A percentile compares a stretch with the other conserved stretches of the same genome.
Conservation (phyloP, 768 basidiomycete species). For the Nidula microcarpa region DNA sequence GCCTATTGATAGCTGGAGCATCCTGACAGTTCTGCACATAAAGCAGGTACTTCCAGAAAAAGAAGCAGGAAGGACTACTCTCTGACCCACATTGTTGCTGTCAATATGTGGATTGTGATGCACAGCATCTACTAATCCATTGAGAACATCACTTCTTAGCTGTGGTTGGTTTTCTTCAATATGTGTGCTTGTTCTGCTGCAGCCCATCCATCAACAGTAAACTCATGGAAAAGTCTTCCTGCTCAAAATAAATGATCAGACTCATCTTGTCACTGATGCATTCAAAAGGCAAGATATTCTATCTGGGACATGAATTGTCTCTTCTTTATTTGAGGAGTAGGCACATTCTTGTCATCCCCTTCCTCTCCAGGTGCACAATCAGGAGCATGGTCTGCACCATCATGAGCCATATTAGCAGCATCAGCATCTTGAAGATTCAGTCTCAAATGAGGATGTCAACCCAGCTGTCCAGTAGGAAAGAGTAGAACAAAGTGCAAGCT, state of each 20-base stretch:
- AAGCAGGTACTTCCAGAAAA: slow-evolving; percentile 26
- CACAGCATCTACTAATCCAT: slow-evolving; percentile 27
- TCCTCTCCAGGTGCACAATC: slow-evolving; percentile 13
- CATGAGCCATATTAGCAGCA: neutral
- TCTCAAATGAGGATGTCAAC: slow-evolving; percentile 22
- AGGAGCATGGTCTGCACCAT: slow-evolving; percentile 3
- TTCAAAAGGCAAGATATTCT: neutral
- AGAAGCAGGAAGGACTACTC: slow-evolving; percentile 32
- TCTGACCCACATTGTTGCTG: slow-evolving; percentile 17
- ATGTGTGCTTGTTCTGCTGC: slow-evolving; percentile 34
- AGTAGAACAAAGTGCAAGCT: slow-evolving; percentile 41
- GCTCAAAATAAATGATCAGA: slow-evolving; percentile 22
- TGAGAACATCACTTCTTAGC: slow-evolving; percentile 29
- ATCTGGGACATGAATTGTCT: slow-evolving; percentile 6
- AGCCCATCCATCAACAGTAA: slow-evolving; percentile 43
- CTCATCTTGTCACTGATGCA: slow-evolving; percentile 27
- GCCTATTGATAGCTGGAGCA: slow-evolving; percentile 30
- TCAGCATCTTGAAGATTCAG: neutral
- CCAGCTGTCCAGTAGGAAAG: slow-evolving; percentile 33
- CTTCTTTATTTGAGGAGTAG: neutral
- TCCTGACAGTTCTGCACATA: slow-evolving; percentile 39
- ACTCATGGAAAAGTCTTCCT: slow-evolving; percentile 40
- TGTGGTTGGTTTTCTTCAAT: slow-evolving; percentile 27
- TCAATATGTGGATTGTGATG: slow-evolving; percentile 13
- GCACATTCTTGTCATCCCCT: neutral